Evolutionary conservation across 148 eudicot genomes (phyloP).

Genomic region (Arbutus unedo): DNA sequence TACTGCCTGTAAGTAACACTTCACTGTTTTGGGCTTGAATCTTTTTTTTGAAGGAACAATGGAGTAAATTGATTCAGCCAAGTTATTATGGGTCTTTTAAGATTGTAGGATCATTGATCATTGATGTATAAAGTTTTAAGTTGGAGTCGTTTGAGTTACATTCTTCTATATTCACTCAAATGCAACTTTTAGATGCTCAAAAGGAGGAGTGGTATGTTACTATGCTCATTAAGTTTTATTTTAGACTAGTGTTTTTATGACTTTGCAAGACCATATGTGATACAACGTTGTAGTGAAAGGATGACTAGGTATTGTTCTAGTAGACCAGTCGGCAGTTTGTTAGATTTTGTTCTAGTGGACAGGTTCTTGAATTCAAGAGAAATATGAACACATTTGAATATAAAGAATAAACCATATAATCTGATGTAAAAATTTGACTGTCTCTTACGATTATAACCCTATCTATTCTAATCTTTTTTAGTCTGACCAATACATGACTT

Average conservation of each 20-base stretch:
- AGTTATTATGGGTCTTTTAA: background rate
- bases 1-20: slow-evolving; percentile 63
- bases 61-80: background rate
- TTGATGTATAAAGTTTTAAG: background rate
- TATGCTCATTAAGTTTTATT: too few relatives aligned
- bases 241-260: too few relatives aligned
- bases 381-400: too few relatives aligned
- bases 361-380: background rate
- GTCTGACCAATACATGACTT: background rate
- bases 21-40: background rate
- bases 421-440: background rate
- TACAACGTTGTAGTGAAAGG: too few relatives aligned
- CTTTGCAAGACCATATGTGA: too few relatives aligned
- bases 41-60: background rate
- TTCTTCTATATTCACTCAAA: background rate
- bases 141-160: background rate
- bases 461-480: background rate
- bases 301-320: too few relatives aligned
- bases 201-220: background rate
- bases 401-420: background rate
- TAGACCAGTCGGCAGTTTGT: too few relatives aligned
- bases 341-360: too few relatives aligned
- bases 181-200: background rate
- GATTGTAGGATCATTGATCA: background rate
- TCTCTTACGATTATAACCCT: background rate